Evolutionary conservation across 139 green algal species (phyloP), one percentile per base, ranked within the genome.

Genomic region (Chlorella sp.): DNA sequence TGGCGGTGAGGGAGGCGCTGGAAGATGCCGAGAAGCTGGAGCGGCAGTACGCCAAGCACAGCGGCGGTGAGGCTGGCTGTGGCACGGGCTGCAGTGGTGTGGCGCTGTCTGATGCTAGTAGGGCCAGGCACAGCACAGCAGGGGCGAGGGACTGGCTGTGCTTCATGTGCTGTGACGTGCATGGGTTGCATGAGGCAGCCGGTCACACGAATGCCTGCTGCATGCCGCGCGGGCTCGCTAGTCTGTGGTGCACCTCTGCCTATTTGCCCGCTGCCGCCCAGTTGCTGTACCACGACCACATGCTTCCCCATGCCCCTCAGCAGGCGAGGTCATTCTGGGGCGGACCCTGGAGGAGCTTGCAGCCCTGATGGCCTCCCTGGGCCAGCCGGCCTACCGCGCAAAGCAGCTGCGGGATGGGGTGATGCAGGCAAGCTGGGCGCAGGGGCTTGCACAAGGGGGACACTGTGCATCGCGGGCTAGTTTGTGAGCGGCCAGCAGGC

Each of bases 321-420:
- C 41, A 44, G 69, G 78, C 47, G 26, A 88, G 60, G 90, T 95
- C 25, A 76, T 96, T 15, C 85, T 97, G 65, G 92, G 90, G 18
- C 78, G 78, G 28, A 87, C 70, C 7, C 15, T 86, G 41, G 82
- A 90, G 21, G 90, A 94, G 76, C 80, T 96, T 78, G 74, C 86
- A 34, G 78, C 86, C 41, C 87, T 97, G 64, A 88, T 87, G 16
- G 79, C 83, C 25, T 75, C 81, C 5, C 44, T 85, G 30, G 93
- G 91, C 0, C 84, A 91, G 80, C 90, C 90, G 1, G 69, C 79
- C 3, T 97, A 92, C 86, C 89, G 94, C 0, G 94, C 76, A 39
- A 91, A 93, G 88, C 94, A 97, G 88, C 88, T 97, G 55, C 72
- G 89, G 60, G 90, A 96, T 38, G 93, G 86, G 4, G 70, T 97